Conservation (phyloP, 2,329 filamentous ascomycete genomes). For the Pseudocercospora musae region DNA sequence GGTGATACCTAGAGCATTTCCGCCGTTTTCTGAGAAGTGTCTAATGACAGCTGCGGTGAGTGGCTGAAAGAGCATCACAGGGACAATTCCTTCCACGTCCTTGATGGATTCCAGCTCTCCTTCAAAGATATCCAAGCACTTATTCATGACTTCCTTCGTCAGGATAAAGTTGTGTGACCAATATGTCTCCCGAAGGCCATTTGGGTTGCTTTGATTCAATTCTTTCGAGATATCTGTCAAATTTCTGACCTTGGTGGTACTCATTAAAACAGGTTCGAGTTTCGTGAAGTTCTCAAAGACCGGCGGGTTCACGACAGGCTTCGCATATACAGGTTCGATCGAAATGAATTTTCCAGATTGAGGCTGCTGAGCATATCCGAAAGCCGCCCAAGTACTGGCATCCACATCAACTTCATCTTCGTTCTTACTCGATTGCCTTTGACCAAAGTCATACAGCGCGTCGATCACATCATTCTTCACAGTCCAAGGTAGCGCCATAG, state of each 20-base stretch:
- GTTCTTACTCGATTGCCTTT: not conserved
- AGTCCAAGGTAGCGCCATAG: not conserved
- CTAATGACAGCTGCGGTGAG: not conserved
- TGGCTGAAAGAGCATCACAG: slow-evolving; percentile 11
- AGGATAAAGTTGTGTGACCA: slow-evolving; percentile 9
- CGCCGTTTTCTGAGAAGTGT: slow-evolving; percentile 12
- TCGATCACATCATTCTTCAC: slow-evolving; percentile 11
- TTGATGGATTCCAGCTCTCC: slow-evolving; percentile 7
- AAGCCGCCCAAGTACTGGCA: slow-evolving; percentile 6
- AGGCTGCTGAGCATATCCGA: not conserved
- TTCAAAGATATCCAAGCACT: slow-evolving; percentile 1
- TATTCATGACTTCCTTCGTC: slow-evolving; percentile 1
- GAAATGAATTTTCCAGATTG: not conserved
- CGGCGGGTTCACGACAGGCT: not conserved
- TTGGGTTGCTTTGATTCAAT: slow-evolving; percentile 5
- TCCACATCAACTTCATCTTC: slow-evolving; percentile 4
- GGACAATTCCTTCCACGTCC: slow-evolving; percentile 7
- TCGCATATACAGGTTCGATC: slow-evolving; percentile 3
- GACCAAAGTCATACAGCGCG: slow-evolving; percentile 6
- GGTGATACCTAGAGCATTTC: slow-evolving; percentile 14
- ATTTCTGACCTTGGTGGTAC: not conserved
- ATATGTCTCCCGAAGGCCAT: slow-evolving; percentile 14
- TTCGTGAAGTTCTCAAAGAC: slow-evolving; percentile 10
- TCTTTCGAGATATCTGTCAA: slow-evolving; percentile 9
- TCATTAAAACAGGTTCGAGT: not conserved